Evolutionary conservation across 2,329 filamentous ascomycete species (phyloP), one percentile per base, ranked within the genome.

Genomic region (Geosmithia morbida): DNA sequence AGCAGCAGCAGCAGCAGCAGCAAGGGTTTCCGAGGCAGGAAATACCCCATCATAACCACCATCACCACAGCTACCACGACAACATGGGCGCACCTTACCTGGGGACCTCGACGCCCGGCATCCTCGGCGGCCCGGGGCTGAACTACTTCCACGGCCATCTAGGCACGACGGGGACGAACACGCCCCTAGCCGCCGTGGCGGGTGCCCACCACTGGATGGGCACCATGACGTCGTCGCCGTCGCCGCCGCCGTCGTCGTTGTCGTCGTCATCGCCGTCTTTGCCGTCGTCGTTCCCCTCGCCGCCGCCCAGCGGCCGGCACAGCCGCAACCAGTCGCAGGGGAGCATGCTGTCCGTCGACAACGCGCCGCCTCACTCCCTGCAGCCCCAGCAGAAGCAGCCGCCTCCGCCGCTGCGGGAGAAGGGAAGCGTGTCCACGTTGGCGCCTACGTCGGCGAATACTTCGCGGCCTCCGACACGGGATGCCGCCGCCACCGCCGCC

Each of bases 111-210:
- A 78, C 76, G 18, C 76, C 77, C 2, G 78, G 78, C 1, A 75
- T 83, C 43, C 74, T 83, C 5, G 83, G 85, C 49, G 83, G 83
- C 29, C 83, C 83, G 11, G 88, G 86, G 55, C 71, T 90, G 56
- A 82, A 83, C 60, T 92, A 90, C 62, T 90, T 92, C 58, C 85
- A 89, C 60, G 79, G 83, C 17, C 85, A 88, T 53, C 70, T 90
- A 4, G 77, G 80, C 26, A 46, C 29, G n/a, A 85, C 83, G 44
- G 86, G 86, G 22, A 80, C 83, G 13, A 82, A 86, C 51, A 90
- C 86, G 22, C 86, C 86, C 42, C 71, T 90, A 29, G 85, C 86
- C 7, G 85, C 85, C 45, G 82, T 89, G 45, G 85, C 85, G 18
- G 83, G 85, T 41, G 84, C 82, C 22, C 66, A 68, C 43, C 54